phyloP scores from a whole-genome alignment of 306 rosid genomes.

The Pyrus bretschneideri region DNA sequence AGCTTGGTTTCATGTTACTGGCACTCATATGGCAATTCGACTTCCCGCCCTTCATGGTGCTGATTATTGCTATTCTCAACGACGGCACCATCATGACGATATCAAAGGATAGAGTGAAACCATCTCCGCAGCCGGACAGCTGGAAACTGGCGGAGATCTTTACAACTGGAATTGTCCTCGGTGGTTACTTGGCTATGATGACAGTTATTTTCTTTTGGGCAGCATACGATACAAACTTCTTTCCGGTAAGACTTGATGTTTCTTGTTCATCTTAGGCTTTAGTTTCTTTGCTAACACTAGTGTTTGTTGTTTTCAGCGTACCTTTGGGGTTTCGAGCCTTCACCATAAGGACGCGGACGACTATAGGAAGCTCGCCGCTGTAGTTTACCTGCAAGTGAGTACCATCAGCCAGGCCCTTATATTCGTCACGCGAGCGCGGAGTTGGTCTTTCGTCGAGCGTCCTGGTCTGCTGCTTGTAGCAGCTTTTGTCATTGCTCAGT shows the following conservation, averaged over 20 bases:
- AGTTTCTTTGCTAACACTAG: too few species aligned
- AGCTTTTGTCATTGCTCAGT: conserved; percentile 67
- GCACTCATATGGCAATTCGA: conserved; percentile 86
- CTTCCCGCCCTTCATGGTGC: conserved; percentile 93
- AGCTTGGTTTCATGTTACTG: conserved; percentile 88
- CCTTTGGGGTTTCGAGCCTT: conserved; percentile 78
- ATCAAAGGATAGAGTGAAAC: conserved; percentile 84
- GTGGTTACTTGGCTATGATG: conserved; percentile 83
- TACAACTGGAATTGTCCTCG: conserved; percentile 68
- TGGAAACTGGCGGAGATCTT: conserved; percentile 86
- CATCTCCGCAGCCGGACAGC: conserved; percentile 84
- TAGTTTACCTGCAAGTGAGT: conserved; percentile 78
- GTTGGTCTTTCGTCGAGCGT: conserved; percentile 70
- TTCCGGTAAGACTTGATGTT: conserved; percentile 48
- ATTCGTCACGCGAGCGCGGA: conserved; percentile 65
- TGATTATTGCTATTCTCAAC: conserved; percentile 78
- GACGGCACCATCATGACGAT: conserved; percentile 91
- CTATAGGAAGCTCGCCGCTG: conserved; percentile 62
- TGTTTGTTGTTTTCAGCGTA: conserved; percentile 27
- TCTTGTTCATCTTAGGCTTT: not conserved
- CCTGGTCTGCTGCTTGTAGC: conserved; percentile 63
- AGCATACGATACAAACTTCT: conserved; percentile 63
- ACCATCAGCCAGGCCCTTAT: conserved; percentile 77
- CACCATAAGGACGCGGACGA: conserved; percentile 27
- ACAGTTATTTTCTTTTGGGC: conserved; percentile 92